Evolutionary conservation across 441 rosid genomes (phyloP).

Genomic region (Monsonia emarginata): DNA sequence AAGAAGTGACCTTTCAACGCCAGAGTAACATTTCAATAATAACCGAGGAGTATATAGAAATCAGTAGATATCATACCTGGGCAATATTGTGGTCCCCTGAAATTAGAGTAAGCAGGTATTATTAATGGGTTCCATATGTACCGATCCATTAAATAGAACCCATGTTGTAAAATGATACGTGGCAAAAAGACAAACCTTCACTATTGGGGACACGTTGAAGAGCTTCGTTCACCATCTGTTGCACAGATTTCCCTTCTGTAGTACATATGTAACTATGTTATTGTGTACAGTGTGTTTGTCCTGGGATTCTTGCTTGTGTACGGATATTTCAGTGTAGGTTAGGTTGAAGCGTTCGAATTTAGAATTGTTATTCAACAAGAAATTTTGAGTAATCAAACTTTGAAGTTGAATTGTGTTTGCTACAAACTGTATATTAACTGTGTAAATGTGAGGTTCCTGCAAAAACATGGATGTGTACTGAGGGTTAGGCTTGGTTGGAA

Average conservation of each 20-base stretch:
- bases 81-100: slow-evolving; percentile 88
- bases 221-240: slow-evolving; percentile 93
- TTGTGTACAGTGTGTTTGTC: too few species aligned
- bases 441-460: not conserved
- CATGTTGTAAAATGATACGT: too few species aligned
- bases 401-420: not conserved
- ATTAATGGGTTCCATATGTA: slow-evolving; percentile 12
- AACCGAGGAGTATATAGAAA: slow-evolving; percentile 15
- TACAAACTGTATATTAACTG: not conserved
- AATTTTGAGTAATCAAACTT: not conserved
- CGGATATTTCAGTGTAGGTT: too few species aligned
- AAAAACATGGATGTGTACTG: too few species aligned
- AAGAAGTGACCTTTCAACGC: not conserved
- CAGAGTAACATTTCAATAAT: too few species aligned
- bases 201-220: slow-evolving; percentile 75
- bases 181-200: slow-evolving; percentile 53
- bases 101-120: slow-evolving; percentile 25
- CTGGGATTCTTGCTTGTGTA: too few species aligned
- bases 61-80: slow-evolving; percentile 42
- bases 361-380: too few species aligned
- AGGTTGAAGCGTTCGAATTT: too few species aligned
- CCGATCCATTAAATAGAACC: too few species aligned
- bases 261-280: too few species aligned
- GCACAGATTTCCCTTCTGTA: slow-evolving; percentile 89
- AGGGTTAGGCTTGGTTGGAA: too few species aligned